Percentiles rank a stretch among this genome's conserved stretches.
These are phyloP conservation scores for Aureobasidium sp. DNA, from an alignment of 2,329 filamentous ascomycete species.

Conservation along the genomic window DNA sequence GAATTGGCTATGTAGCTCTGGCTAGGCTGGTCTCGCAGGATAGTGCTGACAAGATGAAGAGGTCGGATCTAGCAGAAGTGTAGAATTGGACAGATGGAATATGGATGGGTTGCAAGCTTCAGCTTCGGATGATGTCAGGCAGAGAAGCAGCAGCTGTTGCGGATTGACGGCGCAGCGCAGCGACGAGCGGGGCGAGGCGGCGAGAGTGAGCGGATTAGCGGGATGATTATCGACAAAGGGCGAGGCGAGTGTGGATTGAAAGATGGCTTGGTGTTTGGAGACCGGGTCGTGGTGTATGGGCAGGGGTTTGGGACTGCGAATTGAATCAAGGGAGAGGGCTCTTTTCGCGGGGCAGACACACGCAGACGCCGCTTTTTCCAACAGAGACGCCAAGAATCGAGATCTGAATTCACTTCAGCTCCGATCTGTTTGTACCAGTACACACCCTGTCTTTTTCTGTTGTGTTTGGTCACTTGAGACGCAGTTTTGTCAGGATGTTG, in stretches of 20 bases:
- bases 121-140: constrained; percentile 14
- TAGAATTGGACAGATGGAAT: not conserved
- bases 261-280: constrained; percentile 9
- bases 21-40: not conserved
- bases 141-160: constrained; percentile 2
- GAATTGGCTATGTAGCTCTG: not conserved
- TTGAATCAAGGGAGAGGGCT: constrained; percentile 4
- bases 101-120: constrained; percentile 3
- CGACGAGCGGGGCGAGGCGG: not conserved
- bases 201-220: not conserved
- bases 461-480: not conserved
- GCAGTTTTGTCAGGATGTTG: not conserved
- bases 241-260: not conserved
- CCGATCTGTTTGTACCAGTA: not conserved
- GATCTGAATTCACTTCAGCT: not conserved
- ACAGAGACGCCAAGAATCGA: not conserved
- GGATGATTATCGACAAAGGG: not conserved
- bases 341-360: constrained; percentile 10
- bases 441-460: not conserved
- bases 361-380: not conserved
- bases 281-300: not conserved
- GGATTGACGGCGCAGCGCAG: not conserved
- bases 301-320: not conserved
- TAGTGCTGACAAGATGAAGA: not conserved
- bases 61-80: not conserved